Evolutionary conservation across 1,139 yeast genomes (phyloP).

Genomic region (Hemisphaericaspora lyxosophila): DNA sequence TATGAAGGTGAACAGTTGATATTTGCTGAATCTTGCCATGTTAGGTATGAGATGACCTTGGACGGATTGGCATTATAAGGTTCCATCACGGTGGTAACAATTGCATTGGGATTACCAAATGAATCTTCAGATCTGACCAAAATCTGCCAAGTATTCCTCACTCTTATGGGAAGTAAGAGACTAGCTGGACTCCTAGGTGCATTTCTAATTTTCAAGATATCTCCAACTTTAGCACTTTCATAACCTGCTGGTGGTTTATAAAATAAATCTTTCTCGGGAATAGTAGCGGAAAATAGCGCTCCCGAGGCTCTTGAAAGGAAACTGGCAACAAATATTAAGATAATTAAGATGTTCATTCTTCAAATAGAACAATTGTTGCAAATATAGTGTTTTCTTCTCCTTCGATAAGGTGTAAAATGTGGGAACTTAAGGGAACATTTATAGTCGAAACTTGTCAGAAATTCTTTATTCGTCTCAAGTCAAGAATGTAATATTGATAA

Average conservation of each 20-base stretch:
- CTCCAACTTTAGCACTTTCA: constrained; percentile 24
- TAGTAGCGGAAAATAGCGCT: not conserved
- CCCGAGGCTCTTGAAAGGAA: too few species aligned
- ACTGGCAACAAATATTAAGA: too few species aligned
- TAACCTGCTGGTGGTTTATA: constrained; percentile 22
- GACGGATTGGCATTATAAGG: constrained; percentile 27
- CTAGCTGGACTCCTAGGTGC: constrained; percentile 22
- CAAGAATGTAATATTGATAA: too few species aligned
- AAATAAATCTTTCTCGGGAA: not conserved
- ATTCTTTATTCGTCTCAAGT: too few species aligned
- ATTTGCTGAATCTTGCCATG: constrained; percentile 16
- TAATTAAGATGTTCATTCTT: too few species aligned
- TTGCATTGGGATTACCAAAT: constrained; percentile 28
- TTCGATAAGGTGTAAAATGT: too few species aligned
- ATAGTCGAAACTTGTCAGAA: too few species aligned
- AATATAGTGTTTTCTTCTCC: too few species aligned
- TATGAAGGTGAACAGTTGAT: constrained; percentile 17
- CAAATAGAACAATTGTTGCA: too few species aligned
- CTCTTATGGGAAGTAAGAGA: constrained; percentile 17
- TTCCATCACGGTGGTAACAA: constrained; percentile 32
- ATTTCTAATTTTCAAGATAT: constrained; percentile 25
- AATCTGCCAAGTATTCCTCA: constrained; percentile 30
- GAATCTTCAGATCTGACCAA: constrained; percentile 34
- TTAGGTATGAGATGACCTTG: constrained; percentile 22
- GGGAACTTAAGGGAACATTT: too few species aligned